These are phyloP conservation scores for Colletotrichum gloeosporioides DNA, from an alignment of 2,329 filamentous ascomycete genomes.

Conservation along the genomic window DNA sequence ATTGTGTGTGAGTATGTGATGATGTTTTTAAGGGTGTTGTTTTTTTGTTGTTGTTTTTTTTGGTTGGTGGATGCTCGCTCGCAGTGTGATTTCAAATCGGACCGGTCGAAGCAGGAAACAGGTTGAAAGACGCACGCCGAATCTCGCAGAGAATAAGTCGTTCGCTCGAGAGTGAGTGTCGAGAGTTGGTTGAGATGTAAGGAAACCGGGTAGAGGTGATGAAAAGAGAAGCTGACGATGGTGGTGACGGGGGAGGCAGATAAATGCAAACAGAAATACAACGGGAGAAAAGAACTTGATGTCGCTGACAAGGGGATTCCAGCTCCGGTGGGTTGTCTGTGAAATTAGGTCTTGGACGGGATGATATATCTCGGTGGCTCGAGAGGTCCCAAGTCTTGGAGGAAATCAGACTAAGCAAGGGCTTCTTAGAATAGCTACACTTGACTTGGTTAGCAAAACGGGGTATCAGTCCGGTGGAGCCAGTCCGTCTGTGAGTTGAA, in stretches of 20 bases:
- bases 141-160: conserved; percentile 20
- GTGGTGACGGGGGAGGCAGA: neutral
- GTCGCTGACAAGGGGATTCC: conserved; percentile 19
- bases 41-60: neutral
- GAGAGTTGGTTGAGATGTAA: neutral
- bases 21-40: neutral
- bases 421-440: conserved; percentile 19
- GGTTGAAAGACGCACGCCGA: neutral
- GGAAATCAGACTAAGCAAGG: conserved; percentile 12
- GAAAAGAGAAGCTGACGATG: neutral
- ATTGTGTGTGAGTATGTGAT: neutral
- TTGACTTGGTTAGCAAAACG: conserved; percentile 2
- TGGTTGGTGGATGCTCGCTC: neutral
- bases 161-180: conserved; percentile 2
- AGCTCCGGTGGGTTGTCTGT: conserved; percentile 5
- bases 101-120: neutral
- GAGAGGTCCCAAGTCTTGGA: neutral
- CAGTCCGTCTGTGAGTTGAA: neutral
- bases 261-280: conserved; percentile 6
- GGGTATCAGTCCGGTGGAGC: conserved; percentile 20
- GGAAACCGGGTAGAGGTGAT: neutral
- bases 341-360: conserved; percentile 11
- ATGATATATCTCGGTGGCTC: conserved; percentile 15
- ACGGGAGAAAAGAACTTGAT: neutral
- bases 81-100: neutral